Conservation (phyloP, 2,329 filamentous ascomycete species). For the Verticillium alfalfae region DNA sequence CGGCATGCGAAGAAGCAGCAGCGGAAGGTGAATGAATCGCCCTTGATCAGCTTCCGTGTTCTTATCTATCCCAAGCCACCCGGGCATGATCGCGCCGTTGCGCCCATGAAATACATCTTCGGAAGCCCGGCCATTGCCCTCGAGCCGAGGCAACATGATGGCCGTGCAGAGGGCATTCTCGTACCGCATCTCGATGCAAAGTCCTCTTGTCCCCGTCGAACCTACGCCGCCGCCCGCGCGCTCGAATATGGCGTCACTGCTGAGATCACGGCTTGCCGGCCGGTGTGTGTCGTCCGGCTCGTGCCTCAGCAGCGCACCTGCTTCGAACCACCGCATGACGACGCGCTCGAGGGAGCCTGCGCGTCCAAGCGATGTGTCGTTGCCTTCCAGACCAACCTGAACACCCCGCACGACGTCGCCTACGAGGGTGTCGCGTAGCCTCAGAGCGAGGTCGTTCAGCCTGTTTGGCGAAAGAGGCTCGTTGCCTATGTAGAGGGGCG, state of each 20-base stretch:
- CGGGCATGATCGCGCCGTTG: not conserved
- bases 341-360: constrained; percentile 41
- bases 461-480: constrained; percentile 28
- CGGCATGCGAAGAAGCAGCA: constrained; percentile 52
- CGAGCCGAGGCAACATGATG: constrained; percentile 37
- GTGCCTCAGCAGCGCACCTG: constrained; percentile 23
- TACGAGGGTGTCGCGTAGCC: constrained; percentile 48
- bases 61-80: not conserved
- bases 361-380: constrained; percentile 30
- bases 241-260: constrained; percentile 4
- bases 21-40: constrained; percentile 41
- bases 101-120: not conserved
- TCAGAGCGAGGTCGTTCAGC: constrained; percentile 37
- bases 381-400: constrained; percentile 42
- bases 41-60: constrained; percentile 7
- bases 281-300: not conserved
- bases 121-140: not conserved
- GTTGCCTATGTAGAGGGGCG: constrained; percentile 44
- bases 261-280: constrained; percentile 1
- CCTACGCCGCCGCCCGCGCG: not conserved
- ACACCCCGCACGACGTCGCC: constrained; percentile 57
- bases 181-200: constrained; percentile 45
- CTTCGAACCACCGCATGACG: constrained; percentile 39
- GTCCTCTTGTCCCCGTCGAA: constrained; percentile 15
- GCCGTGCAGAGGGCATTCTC: constrained; percentile 47